These are phyloP conservation scores for Solanum hybrid DNA, from an alignment of 305 asterid species.

Conservation along the genomic window DNA sequence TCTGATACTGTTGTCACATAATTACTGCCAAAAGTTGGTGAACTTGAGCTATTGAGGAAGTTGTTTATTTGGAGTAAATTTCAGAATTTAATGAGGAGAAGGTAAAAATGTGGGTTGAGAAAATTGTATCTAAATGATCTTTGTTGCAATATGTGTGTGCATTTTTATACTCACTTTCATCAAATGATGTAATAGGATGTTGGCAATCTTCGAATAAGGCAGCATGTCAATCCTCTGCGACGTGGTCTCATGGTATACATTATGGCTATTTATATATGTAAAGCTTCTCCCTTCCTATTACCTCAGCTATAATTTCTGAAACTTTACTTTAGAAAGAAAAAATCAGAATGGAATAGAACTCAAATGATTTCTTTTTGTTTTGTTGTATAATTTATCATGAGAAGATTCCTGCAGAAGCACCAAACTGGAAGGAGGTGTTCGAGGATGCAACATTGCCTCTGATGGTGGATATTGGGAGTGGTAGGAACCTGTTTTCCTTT, in stretches of 20 bases:
- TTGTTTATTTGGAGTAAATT: neutral
- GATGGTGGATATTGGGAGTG: slow-evolving; percentile 90
- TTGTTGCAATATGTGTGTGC: neutral
- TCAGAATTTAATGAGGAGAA: neutral
- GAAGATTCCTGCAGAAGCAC: slow-evolving; percentile 70
- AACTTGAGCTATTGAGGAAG: neutral
- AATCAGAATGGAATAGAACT: neutral
- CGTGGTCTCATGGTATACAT: slow-evolving; percentile 47
- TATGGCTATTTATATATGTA: neutral
- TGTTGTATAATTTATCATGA: slow-evolving; percentile 5
- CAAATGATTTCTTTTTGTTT: neutral
- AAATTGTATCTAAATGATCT: neutral
- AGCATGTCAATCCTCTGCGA: slow-evolving; percentile 89
- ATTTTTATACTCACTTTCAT: neutral
- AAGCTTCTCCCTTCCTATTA: neutral
- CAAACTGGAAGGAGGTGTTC: slow-evolving; percentile 67
- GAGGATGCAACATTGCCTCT: slow-evolving; percentile 61
- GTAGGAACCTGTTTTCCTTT: slow-evolving; percentile 27
- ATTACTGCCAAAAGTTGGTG: neutral
- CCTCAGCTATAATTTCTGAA: neutral
- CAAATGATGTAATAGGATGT: slow-evolving; percentile 48
- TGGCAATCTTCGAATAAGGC: slow-evolving; percentile 80
- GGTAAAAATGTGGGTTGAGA: neutral
- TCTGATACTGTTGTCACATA: neutral
- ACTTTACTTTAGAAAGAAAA: neutral